A percentile compares a stretch with the other conserved stretches of the same genome.
phyloP scores from a whole-genome alignment of 169 alveolate genomes.

The Plasmodium adleri region DNA sequence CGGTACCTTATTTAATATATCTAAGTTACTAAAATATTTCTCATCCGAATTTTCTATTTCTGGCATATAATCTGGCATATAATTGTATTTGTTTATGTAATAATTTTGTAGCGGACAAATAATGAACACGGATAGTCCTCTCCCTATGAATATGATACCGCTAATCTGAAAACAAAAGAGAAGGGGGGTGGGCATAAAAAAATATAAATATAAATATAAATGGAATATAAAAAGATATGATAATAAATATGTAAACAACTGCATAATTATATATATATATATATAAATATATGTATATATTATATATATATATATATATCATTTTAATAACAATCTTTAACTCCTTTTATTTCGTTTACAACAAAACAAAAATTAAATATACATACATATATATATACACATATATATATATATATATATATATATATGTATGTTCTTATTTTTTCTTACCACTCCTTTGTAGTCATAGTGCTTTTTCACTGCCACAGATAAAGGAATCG shows the following conservation, averaged over 20 bases:
- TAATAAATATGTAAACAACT: background rate
- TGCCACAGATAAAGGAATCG: slow-evolving; percentile 73
- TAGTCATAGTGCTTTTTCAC: slow-evolving; percentile 62
- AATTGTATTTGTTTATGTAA: slow-evolving; percentile 47
- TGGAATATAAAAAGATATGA: background rate
- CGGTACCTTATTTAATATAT: slow-evolving; percentile 54
- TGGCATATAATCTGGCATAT: slow-evolving; percentile 68
- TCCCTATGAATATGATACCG: slow-evolving; percentile 62
- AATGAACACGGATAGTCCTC: slow-evolving; percentile 54
- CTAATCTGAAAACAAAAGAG: slow-evolving; percentile 17
- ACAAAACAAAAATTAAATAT: background rate
- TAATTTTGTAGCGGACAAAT: slow-evolving; percentile 61
- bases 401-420: background rate
- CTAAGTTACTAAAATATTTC: slow-evolving; percentile 58
- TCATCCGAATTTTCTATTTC: slow-evolving; percentile 53
- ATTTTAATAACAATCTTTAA: background rate
- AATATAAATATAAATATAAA: background rate
- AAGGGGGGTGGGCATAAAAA: background rate
- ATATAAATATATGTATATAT: background rate
- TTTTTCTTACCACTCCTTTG: slow-evolving; percentile 70
- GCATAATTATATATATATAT: background rate
- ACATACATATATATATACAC: background rate
- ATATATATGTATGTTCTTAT: background rate
- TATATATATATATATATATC: background rate
- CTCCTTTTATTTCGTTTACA: no score